Evolutionary conservation across 495 filamentous ascomycete genomes (phyloP), one percentile per base, ranked within the genome.

Genomic region (Ramalina intermedia): DNA sequence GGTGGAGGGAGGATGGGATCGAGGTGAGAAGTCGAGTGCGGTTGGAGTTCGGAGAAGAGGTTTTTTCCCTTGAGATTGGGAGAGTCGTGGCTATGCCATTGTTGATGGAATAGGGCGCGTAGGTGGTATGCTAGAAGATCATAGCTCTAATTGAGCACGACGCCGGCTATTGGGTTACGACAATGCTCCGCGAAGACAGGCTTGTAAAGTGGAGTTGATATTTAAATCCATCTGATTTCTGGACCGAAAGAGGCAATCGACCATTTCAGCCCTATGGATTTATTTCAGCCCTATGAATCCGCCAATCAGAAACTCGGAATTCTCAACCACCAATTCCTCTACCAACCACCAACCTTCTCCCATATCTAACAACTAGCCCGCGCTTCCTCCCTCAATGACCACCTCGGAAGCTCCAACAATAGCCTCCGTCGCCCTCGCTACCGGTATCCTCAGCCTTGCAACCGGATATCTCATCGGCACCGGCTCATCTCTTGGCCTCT

Each of bases 331-430:
- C 60, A 41, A 52, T 85, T 78, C 84, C 62, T 77, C 82, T 77
- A 79, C 73, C 79, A 71, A 71, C 55, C 13, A 18, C 18, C 6
- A 7, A 16, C n/a, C 7, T 11, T 23, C 26, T 84, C 84, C 84
- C 80, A 81, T 80, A 78, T 84, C 82, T 76, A 76, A 70, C 66
- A 70, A 55, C 61, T 71, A 69, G 64, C 75, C 75, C 4, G 5
- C 45, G 12, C 2, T 27, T 2, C 39, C 41, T 39, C 11, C 37
- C 21, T 39, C 7, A 29, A 49, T 49, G 43, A 42, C 41, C 23
- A 36, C 45, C 35, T 29, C 59, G 5, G 38, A 63, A 2, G 58
- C 66, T 8, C 71, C 72, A 3, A 72, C 70, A 16, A 75, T 69
- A 14, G 59, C 67, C 16, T 65, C 71, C 35, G 69, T 72, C 51